Base-by-base conservation (phyloP, 2,329 filamentous ascomycete genomes). In the Xylariaceae sp. region DNA sequence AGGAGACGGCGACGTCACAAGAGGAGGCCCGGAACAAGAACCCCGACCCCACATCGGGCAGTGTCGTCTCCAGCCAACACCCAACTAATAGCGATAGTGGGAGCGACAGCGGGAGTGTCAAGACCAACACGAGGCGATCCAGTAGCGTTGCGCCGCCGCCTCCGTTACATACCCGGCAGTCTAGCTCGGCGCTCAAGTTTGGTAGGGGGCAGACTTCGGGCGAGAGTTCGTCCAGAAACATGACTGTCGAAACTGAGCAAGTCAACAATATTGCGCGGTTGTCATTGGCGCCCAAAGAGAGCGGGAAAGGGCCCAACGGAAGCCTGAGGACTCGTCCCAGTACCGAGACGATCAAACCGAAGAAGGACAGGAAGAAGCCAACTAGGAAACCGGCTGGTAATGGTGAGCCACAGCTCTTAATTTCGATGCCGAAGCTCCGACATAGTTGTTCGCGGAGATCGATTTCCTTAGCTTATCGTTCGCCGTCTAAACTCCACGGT, bases 191-290 rank as follows among this genome's bases (percentile, higher is more conserved):
- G 34, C 75, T 83, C 24, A 82, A 81, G 44, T 74, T 85, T 28
- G 66, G 71, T 40, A 86, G 88, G 57, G 71, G 76, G 23, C 87
- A 89, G 59, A 69, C 77, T 18, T 59, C 66, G 9, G 68, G 73
- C 36, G 86, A 94, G 58, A 81, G 80, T n/a, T 83, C 85, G 24
- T 75, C 82, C 41, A 81, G 84, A 57, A 92, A 87, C 54, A 96
- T 98, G 88, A 97, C 88, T 8, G 90, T 97, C 11, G 92, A 98
- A 67, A 96, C 92, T 0, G 92, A 98, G 63, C 94, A 89, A 1
- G 92, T 98, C 26, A 84, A 80, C 30, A 94, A 89, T 3, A 85
- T 96, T 38, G 88, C 89, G 9, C 89, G 94, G 56, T 76, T 89
- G 18, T 79, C 83, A 8, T 70, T 95, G 18, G 81, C 83, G 5